Evolutionary conservation across 164 flowering plant species (phyloP), one percentile per base, ranked within the genome.

Genomic region (Amborella trichopoda): DNA sequence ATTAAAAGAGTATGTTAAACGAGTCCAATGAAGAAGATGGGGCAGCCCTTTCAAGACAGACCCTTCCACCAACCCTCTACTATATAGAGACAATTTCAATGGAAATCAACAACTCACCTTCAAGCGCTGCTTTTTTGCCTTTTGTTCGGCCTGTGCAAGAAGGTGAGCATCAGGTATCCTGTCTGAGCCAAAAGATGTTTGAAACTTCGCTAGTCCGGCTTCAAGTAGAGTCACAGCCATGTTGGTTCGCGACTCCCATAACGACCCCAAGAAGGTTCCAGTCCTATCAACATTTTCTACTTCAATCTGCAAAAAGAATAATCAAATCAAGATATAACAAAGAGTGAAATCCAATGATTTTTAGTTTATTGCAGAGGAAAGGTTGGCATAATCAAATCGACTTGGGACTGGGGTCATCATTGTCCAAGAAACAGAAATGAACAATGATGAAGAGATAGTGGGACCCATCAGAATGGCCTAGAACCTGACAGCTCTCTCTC

Each of bases 271-370:
- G 67, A 88, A 88, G 13, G 99, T 93, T 54, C 99, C 99, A 49
- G 83, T 83, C 76, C 83, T 77, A 64, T 88, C 99, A 45, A 78
- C 85, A 22, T 91, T 85, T 64, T 93, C 97, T 24, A 93, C 94
- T 65, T 93, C 99, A 37, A 93, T 76, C 97, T 93, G 75, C 18
- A 41, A 2, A 49, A 28, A 23, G 20, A 48, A 33, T 40, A 10
- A 38, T 38, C 11, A 38, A 38, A 12, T 3, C 48, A 1, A 30
- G 9, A 24, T 22, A 18, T 13, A 25, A 44, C 3, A 27, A 10
- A 37, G 51, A 45, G 3, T 2, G 47, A 28, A 26, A 11, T 40
- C 5, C 40, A 26, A 48, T 3, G 3, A 49, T 19, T 5, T 23
- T 12, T 23, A 17, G 5, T 19, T 23, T 16, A 40, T 20, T 16